Base-by-base conservation (phyloP, 768 basidiomycete species). In the Trametes cubensis region DNA sequence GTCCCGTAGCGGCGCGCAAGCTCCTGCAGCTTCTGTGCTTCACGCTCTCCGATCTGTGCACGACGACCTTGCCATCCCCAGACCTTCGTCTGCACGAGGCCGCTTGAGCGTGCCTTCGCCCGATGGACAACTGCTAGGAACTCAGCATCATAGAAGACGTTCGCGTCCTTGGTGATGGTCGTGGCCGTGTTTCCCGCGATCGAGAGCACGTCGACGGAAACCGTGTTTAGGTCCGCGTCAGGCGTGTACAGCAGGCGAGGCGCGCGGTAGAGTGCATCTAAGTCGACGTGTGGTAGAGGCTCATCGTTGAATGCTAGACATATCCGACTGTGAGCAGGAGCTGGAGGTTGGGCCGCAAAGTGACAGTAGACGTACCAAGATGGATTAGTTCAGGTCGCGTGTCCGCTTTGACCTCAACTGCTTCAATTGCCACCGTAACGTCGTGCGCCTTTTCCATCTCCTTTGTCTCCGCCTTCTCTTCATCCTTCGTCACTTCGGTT, bases 61-160 rank as follows among this genome's bases (percentile, higher is more conserved):
- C 77, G 77, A 55, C 79, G 83, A 0, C 92, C 92, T 18, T 77
- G 75, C 92, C 92, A 94, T 21, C 82, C 83, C 90, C 90, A 94
- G 18, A 94, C 81, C 21, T 79, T 81, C 6, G 87, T 92, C 25
- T 79, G 78, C 4, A 85, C 90, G 17, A 94, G 78, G 14, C 88
- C 87, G 38, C 74, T 85, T n/a, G 80, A 76, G 58, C 77, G 84
- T 0, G 82, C 82, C 72, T 92, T 94, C 23, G 76, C 80, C 15
- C 92, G 82, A 70, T 91, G 82, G 15, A 94, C 78, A 53, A 94
- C 78, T 1, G 82, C 84, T 20, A 92, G 75, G 8, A 85, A 75
- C 69, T 94, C 92, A 1, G 80, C 75, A 55, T 94, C 91, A 68
- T 94, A 88, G 71, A 94, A 91, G 18, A 89, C 71, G 61, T 81